Evolutionary conservation across 495 filamentous ascomycete genomes (phyloP).

Genomic region (Friedmanniomyces simplex): DNA sequence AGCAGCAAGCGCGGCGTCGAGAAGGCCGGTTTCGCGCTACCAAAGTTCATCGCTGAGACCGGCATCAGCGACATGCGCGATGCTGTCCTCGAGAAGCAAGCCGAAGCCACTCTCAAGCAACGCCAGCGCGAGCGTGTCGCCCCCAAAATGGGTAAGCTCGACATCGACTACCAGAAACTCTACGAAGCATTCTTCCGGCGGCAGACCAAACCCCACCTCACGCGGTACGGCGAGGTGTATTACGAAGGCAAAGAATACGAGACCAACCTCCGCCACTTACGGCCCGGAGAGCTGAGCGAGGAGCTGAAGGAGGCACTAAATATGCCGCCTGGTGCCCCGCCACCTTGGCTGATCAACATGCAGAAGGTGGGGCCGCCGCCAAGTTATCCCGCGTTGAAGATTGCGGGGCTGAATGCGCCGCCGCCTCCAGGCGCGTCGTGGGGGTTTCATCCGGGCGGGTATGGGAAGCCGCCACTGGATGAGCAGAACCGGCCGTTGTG

Average conservation of each 20-base stretch:
- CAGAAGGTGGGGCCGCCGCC: slow-evolving; percentile 89
- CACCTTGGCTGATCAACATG: slow-evolving; percentile 95
- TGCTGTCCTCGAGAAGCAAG: slow-evolving; percentile 90
- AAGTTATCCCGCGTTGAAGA: slow-evolving; percentile 83
- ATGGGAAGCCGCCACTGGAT: slow-evolving; percentile 89
- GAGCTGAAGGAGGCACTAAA: slow-evolving; percentile 86
- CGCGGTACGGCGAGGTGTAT: slow-evolving; percentile 93
- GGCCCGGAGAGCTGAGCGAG: slow-evolving; percentile 82
- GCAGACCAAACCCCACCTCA: slow-evolving; percentile 89
- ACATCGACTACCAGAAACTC: slow-evolving; percentile 95
- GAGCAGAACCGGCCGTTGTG: slow-evolving; percentile 83
- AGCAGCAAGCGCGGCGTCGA: slow-evolving; percentile 93
- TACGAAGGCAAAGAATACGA: slow-evolving; percentile 98
- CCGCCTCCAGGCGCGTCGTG: slow-evolving; percentile 82
- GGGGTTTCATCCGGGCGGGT: slow-evolving; percentile 93
- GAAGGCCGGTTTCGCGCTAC: slow-evolving; percentile 83
- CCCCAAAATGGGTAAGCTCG: slow-evolving; percentile 92
- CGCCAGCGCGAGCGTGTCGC: slow-evolving; percentile 91
- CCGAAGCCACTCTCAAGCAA: slow-evolving; percentile 78
- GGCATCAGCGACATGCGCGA: slow-evolving; percentile 97
- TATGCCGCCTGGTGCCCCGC: slow-evolving; percentile 87
- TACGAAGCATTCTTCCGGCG: slow-evolving; percentile 97
- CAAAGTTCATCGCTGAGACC: slow-evolving; percentile 95
- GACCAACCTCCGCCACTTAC: slow-evolving; percentile 80
- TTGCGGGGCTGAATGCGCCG: slow-evolving; percentile 91